Conservation (phyloP, 2,329 filamentous ascomycete species). For the Arthrobotrys entomopaga region DNA sequence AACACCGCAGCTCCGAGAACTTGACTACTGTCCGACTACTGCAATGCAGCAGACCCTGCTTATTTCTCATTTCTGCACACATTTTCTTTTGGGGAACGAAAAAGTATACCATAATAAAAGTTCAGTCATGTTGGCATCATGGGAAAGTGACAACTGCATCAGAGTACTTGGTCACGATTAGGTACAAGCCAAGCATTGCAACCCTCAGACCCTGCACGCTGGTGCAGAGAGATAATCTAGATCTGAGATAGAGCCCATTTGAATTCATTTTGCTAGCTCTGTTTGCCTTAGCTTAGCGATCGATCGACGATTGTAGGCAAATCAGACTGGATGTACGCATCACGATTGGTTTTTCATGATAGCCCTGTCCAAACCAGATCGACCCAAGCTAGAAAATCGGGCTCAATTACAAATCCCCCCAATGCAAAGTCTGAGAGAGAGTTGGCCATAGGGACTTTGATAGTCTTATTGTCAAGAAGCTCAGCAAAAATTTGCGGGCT, state of each 20-base stretch:
- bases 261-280: neutral
- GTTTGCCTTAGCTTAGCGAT: constrained; percentile 19
- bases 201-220: neutral
- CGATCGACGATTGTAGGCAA: constrained; percentile 15
- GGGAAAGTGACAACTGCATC: constrained; percentile 13
- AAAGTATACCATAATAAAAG: neutral
- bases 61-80: constrained; percentile 1
- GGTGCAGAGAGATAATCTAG: constrained; percentile 11
- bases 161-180: neutral
- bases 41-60: constrained; percentile 3
- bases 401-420: no score
- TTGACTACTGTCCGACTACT: neutral
- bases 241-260: constrained; percentile 8
- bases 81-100: neutral
- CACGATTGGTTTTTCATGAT: neutral
- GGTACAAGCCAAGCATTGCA: neutral
- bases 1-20: neutral
- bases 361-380: neutral
- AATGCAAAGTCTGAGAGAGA: no score
- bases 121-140: constrained; percentile 12
- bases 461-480: no score
- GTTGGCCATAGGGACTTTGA: no score
- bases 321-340: neutral
- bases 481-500: no score
- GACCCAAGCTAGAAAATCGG: no score